Evolutionary conservation across 2,329 filamentous ascomycete species (phyloP).

Genomic region (Pseudogymnoascus sp.): DNA sequence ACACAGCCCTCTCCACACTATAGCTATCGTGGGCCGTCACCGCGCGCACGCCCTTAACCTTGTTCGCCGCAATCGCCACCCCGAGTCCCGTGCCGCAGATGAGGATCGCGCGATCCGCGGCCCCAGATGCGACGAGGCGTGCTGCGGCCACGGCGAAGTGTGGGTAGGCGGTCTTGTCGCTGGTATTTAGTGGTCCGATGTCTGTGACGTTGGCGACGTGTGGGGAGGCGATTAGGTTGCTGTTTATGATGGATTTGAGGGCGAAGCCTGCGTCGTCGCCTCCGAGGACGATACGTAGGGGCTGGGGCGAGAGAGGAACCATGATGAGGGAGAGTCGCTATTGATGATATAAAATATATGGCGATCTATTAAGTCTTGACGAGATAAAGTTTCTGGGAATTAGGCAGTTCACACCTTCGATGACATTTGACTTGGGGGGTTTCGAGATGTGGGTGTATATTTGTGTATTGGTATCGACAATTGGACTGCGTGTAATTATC

Average conservation of each 20-base stretch:
- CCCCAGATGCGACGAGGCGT: constrained; percentile 49
- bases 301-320: background rate
- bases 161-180: constrained; percentile 76
- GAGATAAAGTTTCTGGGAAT: background rate
- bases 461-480: background rate
- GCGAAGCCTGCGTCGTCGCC: constrained; percentile 54
- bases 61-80: constrained; percentile 81
- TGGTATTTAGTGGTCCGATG: constrained; percentile 56
- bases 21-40: constrained; percentile 86
- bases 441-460: background rate
- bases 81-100: constrained; percentile 84
- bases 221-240: constrained; percentile 59
- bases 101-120: constrained; percentile 69
- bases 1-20: constrained; percentile 69
- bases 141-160: constrained; percentile 70
- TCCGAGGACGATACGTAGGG: constrained; percentile 54
- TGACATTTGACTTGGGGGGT: background rate
- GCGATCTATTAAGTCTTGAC: background rate
- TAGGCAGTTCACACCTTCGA: background rate
- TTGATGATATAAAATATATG: background rate
- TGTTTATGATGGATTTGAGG: constrained; percentile 74
- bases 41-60: constrained; percentile 75
- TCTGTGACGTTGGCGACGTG: constrained; percentile 64
- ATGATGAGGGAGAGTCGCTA: background rate
- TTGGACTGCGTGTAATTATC: background rate